Conservation (phyloP, 805 yeast genomes). For the Sungouiella thailandica region DNA sequence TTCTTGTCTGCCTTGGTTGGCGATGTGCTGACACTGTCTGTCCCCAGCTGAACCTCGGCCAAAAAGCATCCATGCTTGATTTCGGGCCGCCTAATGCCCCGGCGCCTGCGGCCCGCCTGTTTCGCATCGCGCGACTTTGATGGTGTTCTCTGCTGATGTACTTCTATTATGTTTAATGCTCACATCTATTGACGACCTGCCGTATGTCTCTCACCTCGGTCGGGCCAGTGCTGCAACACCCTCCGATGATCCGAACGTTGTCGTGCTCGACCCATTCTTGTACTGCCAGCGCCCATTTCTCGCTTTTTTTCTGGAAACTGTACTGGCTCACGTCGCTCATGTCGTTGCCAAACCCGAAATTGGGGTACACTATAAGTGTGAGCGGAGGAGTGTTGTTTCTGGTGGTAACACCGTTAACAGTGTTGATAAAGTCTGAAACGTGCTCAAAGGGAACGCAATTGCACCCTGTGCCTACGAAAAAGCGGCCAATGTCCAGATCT, state of each 20-base stretch:
- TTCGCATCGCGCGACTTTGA: too few species aligned
- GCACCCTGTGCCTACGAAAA: conserved; percentile 56
- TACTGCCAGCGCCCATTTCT: conserved; percentile 36
- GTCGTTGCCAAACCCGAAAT: conserved; percentile 67
- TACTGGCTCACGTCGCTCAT: conserved; percentile 32
- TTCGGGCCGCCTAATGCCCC: too few species aligned
- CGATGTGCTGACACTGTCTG: too few species aligned
- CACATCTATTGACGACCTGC: not conserved
- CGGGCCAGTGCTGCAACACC: conserved; percentile 72
- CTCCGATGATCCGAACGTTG: conserved; percentile 54
- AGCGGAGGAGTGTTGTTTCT: conserved; percentile 10
- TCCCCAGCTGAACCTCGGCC: too few species aligned
- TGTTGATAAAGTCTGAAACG: conserved; percentile 37
- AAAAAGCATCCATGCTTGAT: too few species aligned
- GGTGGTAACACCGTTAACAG: conserved; percentile 18
- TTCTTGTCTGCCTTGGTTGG: too few species aligned
- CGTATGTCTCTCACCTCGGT: conserved; percentile 20
- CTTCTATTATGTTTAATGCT: not conserved
- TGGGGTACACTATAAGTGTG: conserved; percentile 63
- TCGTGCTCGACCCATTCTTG: conserved; percentile 36
- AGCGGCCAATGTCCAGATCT: too few species aligned
- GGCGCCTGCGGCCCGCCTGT: too few species aligned
- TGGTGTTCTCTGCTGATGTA: too few species aligned
- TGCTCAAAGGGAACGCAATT: conserved; percentile 56
- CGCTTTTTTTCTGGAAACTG: conserved; percentile 13